Evolutionary conservation across 1,284 basidiomycete species (phyloP).

Genomic region (Ustilago shanxiensis): DNA sequence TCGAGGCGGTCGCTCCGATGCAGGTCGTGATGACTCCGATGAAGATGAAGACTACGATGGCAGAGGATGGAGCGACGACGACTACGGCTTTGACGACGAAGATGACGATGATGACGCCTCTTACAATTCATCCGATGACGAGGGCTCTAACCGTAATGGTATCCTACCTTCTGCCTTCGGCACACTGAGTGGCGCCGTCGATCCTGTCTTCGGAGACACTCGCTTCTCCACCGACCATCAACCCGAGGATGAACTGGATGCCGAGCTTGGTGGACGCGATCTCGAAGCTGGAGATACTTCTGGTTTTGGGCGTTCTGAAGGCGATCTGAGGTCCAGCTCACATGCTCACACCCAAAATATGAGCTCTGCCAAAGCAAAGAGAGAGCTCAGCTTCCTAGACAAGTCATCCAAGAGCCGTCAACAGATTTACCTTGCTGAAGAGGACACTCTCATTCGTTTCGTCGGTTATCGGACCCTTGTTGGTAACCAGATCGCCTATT

Average conservation of each 20-base stretch:
- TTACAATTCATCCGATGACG: conserved; percentile 59
- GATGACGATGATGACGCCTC: conserved; percentile 50
- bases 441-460: conserved; percentile 89
- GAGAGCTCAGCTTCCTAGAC: conserved; percentile 62
- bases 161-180: conserved; percentile 66
- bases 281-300: conserved; percentile 36
- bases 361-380: conserved; percentile 13
- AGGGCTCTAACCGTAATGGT: conserved; percentile 46
- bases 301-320: conserved; percentile 47
- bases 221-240: conserved; percentile 57
- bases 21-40: conserved; percentile 44
- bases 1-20: conserved; percentile 35
- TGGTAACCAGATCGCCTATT: conserved; percentile 81
- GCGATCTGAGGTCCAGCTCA: conserved; percentile 22
- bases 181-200: conserved; percentile 58
- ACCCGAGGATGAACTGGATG: conserved; percentile 62
- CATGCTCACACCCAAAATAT: conserved; percentile 8
- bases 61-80: conserved; percentile 58
- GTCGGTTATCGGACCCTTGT: conserved; percentile 84
- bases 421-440: conserved; percentile 87
- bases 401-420: conserved; percentile 74
- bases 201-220: conserved; percentile 66
- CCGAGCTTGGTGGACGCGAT: conserved; percentile 53
- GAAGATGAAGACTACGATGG: conserved; percentile 34
- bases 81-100: conserved; percentile 53